Conservation (phyloP, 352 stramenopile species). For the Phytophthora fragariaefolia region DNA sequence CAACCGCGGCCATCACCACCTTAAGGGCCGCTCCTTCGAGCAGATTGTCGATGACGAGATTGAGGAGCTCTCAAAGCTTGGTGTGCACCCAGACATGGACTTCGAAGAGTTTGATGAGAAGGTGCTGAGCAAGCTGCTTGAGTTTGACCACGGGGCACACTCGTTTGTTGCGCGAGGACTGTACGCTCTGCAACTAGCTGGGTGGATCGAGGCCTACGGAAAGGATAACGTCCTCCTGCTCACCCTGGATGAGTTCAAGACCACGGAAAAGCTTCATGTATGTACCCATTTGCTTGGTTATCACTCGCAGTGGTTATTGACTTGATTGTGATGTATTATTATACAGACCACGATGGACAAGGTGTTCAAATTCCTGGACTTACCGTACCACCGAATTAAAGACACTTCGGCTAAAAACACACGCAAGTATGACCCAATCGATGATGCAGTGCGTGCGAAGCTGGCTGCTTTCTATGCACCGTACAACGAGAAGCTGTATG, state of each 20-base stretch:
- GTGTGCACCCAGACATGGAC: slow-evolving; percentile 77
- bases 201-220: slow-evolving; percentile 93
- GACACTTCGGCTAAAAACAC: slow-evolving; percentile 89
- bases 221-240: slow-evolving; percentile 92
- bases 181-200: slow-evolving; percentile 94
- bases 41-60: slow-evolving; percentile 81
- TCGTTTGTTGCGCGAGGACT: slow-evolving; percentile 89
- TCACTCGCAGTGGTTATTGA: slow-evolving; percentile 11
- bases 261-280: slow-evolving; percentile 62
- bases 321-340: slow-evolving; percentile 11
- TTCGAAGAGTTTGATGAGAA: slow-evolving; percentile 75
- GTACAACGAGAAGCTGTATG: slow-evolving; percentile 84
- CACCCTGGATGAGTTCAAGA: slow-evolving; percentile 95
- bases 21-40: slow-evolving; percentile 71
- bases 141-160: slow-evolving; percentile 75
- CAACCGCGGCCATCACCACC: slow-evolving; percentile 79
- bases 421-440: slow-evolving; percentile 84
- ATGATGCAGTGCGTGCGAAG: slow-evolving; percentile 54
- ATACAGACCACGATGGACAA: slow-evolving; percentile 73
- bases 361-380: slow-evolving; percentile 86
- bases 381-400: slow-evolving; percentile 84
- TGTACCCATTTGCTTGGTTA: slow-evolving; percentile 20
- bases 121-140: slow-evolving; percentile 53
- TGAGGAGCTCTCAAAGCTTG: slow-evolving; percentile 58
- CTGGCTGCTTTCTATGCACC: slow-evolving; percentile 81